phyloP scores from a whole-genome alignment of 1,284 basidiomycete species.

The Apiotrichum mycotoxinovorans region DNA sequence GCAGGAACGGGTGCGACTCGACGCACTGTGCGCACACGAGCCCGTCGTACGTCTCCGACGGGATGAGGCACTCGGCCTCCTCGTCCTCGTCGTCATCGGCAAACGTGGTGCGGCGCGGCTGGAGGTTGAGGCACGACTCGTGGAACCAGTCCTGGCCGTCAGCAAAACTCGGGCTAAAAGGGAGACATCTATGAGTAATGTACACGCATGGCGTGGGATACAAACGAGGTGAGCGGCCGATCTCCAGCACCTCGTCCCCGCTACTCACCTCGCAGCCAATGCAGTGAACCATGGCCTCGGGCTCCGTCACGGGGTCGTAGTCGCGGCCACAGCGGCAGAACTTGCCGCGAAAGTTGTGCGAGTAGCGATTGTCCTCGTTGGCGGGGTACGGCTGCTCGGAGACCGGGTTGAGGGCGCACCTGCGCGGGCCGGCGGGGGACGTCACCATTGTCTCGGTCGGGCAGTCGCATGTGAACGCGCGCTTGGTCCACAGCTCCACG shows the following conservation, averaged over 20 bases:
- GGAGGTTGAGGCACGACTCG: conserved; percentile 45
- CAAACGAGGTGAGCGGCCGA: too few relatives aligned
- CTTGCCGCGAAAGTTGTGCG: conserved; percentile 39
- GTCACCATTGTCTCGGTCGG: conserved; percentile 34
- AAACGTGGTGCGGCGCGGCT: conserved; percentile 6
- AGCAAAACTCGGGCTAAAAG: background rate
- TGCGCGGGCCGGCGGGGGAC: background rate
- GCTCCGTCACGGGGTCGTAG: conserved; percentile 48
- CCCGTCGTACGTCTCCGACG: conserved; percentile 43
- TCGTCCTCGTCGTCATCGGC: conserved; percentile 38
- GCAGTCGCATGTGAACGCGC: conserved; percentile 49
- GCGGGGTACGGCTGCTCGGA: conserved; percentile 30
- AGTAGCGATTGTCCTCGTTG: conserved; percentile 41
- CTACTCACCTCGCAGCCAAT: conserved; percentile 46
- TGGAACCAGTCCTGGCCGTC: conserved; percentile 44
- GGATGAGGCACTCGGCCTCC: conserved; percentile 39
- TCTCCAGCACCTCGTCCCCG: background rate
- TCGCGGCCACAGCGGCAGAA: conserved; percentile 49
- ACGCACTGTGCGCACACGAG: conserved; percentile 43
- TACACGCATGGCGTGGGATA: too few relatives aligned
- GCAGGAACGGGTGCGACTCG: conserved; percentile 7
- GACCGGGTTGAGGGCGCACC: conserved; percentile 36
- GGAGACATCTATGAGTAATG: background rate
- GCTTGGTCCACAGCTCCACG: conserved; percentile 47
- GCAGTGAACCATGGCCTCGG: conserved; percentile 48